Evolutionary conservation across 148 eudicot genomes (phyloP), one percentile per base, ranked within the genome.

Genomic region (Simmondsia chinensis): DNA sequence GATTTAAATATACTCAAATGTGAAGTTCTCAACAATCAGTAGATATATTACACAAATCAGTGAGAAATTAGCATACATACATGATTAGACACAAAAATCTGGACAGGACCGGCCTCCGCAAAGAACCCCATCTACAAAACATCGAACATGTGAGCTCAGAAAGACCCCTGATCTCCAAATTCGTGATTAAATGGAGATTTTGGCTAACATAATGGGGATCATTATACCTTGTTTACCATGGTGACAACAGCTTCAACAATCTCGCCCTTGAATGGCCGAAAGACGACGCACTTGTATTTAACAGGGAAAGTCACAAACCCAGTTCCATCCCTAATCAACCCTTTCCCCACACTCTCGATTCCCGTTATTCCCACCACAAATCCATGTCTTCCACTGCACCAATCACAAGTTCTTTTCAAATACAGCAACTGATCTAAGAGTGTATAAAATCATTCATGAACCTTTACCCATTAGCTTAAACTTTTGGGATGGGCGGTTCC

Each of bases 41-140:
- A n/a, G n/a, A n/a, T n/a, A n/a, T 25, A 9, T 29, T 17, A 22
- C 2, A 15, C 4, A 24, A 32, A 25, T 6, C 2, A 5, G 23
- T 28, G 27, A 0, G 1, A 8, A 21, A 2, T 9, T 15, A 46
- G 8, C 4, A 13, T 7, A 65, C 89, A 75, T 59, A 88, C 97
- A 56, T 89, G 97, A 64, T 78, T 81, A 10, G 97, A 89, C 18
- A 89, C 97, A 43, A 89, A 89, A 33, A 84, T 73, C 61, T 89
- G 97, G 34, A 89, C 97, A 15, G 97, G 97, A 20, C 95, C 97
- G 4, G 93, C 93, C 63, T 89, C 95, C 25, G 97, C 95, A 9
- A 89, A 89, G 62, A 89, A 89, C 4, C 97, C 97, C 97, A 89
- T 89, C 97, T 88, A 81, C 69, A 48, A 65, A 39, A 46, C 18